phyloP scores from a whole-genome alignment of 2,329 filamentous ascomycete genomes.

The Colletotrichum incanum region DNA sequence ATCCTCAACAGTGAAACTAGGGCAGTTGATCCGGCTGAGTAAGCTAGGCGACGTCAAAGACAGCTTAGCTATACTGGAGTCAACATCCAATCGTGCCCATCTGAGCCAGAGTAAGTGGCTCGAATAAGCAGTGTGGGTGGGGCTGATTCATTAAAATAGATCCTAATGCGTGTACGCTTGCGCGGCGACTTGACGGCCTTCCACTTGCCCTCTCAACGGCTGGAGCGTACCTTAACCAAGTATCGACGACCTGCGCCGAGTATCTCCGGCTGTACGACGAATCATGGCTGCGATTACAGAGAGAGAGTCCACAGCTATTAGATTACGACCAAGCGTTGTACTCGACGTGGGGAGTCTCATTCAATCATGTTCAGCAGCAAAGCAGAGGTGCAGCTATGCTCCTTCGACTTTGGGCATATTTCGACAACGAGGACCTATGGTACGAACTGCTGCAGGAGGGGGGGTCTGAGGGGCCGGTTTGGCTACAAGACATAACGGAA shows the following conservation, averaged over 20 bases:
- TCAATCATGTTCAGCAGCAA: slow-evolving; percentile 52
- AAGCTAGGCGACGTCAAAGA: slow-evolving; percentile 53
- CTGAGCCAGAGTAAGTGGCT: slow-evolving; percentile 48
- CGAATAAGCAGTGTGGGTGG: background rate
- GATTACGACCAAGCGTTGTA: slow-evolving; percentile 54
- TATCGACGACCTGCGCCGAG: slow-evolving; percentile 52
- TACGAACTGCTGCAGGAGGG: slow-evolving; percentile 56
- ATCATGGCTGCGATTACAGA: slow-evolving; percentile 55
- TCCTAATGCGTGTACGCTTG: slow-evolving; percentile 50
- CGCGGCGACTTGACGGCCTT: slow-evolving; percentile 58
- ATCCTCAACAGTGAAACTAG: slow-evolving; percentile 53
- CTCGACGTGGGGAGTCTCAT: slow-evolving; percentile 58
- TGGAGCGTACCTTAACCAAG: slow-evolving; percentile 59
- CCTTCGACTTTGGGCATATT: slow-evolving; percentile 59
- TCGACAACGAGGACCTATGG: slow-evolving; percentile 62
- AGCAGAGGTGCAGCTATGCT: slow-evolving; percentile 51
- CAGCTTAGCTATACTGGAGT: slow-evolving; percentile 51
- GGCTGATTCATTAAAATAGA: slow-evolving; percentile 46
- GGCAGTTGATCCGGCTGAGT: slow-evolving; percentile 50
- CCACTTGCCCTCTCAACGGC: slow-evolving; percentile 63
- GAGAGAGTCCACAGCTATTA: slow-evolving; percentile 48
- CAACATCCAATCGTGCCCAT: slow-evolving; percentile 47
- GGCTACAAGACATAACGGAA: slow-evolving; percentile 47
- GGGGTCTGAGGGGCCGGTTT: slow-evolving; percentile 38
- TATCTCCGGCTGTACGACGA: slow-evolving; percentile 59